phyloP scores from a whole-genome alignment of 2,329 filamentous ascomycete species.

The Ascochyta pisi region DNA sequence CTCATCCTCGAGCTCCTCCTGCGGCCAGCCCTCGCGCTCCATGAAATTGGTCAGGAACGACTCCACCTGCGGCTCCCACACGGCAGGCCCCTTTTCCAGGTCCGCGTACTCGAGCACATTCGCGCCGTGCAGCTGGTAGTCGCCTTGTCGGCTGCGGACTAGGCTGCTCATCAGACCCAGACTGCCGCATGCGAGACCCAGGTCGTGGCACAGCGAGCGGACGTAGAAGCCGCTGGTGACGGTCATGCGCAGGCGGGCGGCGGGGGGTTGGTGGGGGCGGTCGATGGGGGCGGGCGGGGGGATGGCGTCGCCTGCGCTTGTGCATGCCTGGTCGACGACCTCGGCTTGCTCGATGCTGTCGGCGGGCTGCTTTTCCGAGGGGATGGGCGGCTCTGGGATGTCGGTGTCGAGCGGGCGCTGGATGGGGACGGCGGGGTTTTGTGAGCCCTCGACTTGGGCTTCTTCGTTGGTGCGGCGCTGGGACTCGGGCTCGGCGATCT shows the following conservation, averaged over 20 bases:
- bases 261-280: constrained; percentile 59
- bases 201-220: constrained; percentile 88
- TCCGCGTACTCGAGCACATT: constrained; percentile 83
- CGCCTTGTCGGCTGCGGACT: constrained; percentile 78
- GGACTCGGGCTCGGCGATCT: background rate
- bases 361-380: constrained; percentile 12
- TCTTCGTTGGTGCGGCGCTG: background rate
- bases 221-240: constrained; percentile 98
- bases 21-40: constrained; percentile 49
- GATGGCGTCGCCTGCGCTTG: background rate
- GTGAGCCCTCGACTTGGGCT: background rate
- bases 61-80: constrained; percentile 80
- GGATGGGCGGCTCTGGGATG: constrained; percentile 11
- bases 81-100: constrained; percentile 74
- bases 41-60: constrained; percentile 62
- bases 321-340: background rate
- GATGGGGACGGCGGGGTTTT: background rate
- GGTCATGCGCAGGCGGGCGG: constrained; percentile 84
- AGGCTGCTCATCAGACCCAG: constrained; percentile 87
- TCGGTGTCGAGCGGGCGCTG: constrained; percentile 4
- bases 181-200: constrained; percentile 81
- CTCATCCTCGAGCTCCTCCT: constrained; percentile 37
- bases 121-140: constrained; percentile 72
- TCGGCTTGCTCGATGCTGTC: constrained; percentile 6
- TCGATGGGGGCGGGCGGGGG: constrained; percentile 2